Base-by-base conservation (phyloP, 106 monocot genomes). In the Acanthochlamys bracteata region DNA sequence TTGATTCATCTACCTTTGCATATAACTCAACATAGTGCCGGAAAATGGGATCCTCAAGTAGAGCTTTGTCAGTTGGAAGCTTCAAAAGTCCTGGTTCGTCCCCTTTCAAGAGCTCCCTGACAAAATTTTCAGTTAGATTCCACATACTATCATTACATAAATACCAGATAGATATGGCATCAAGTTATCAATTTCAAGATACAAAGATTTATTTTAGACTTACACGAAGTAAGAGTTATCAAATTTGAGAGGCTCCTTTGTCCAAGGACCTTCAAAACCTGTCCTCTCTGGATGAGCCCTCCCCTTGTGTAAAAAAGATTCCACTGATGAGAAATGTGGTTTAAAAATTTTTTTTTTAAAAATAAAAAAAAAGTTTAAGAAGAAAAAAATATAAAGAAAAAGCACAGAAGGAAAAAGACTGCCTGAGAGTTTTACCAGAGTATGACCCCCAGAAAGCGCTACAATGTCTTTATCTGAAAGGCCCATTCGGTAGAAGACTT, bases 201-300 rank as follows among this genome's bases (percentile, higher is more conserved):
- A 45, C 7, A 13, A 13, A 45, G 43, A 45, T 9, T 45, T 45
- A 17, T 39, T 21, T 4, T 46, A 33, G 39, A 47, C 91, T 83
- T 86, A 98, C 98, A 81, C 24, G 61, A 92, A 98, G 65, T 92
- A 98, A 13, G 88, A 89, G 54, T 98, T 98, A 64, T 98, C 98
- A 56, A 98, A 98, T 69, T 88, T 92, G 39, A 98, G 79, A 60
- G 91, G 98, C 24, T 98, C 92, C 25, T 68, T 79, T 1, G 98
- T 98, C 98, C 98, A 98, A 21, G 88, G 69, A 55, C 98, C 98
- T 19, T 96, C 91, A 70, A 96, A 98, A 61, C 98, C 98, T 24
- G 98, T 92, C 59, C 98, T 85, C 42, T 98, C 98, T 60, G 76
- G 76, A 79, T 92, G 98, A 49, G 88, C 98, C 74, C 55, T 88